Evolutionary conservation across 345 rosid species (phyloP).

Genomic region (Eucalyptus cloeziana): DNA sequence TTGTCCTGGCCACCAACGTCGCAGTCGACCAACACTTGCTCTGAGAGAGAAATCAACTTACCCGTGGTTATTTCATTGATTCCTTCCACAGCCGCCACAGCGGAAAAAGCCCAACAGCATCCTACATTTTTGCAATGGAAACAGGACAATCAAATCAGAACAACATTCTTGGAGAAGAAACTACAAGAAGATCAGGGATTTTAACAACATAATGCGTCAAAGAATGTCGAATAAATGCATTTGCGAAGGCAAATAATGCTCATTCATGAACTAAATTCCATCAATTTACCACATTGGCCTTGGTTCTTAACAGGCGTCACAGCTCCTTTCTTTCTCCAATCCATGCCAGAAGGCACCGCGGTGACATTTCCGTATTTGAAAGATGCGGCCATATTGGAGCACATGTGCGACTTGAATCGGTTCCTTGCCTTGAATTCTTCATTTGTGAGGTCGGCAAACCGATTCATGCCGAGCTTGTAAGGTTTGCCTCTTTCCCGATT

Average conservation of each 20-base stretch:
- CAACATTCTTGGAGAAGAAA: neutral
- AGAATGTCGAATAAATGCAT: neutral
- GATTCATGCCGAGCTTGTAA: conserved; percentile 28
- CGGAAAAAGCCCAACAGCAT: conserved; percentile 34
- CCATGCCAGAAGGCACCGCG: conserved; percentile 11
- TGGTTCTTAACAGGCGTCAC: conserved; percentile 42
- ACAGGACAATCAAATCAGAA: neutral
- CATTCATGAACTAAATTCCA: neutral
- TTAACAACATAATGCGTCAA: neutral
- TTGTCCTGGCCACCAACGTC: conserved; percentile 18
- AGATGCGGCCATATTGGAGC: neutral
- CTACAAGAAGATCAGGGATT: neutral
- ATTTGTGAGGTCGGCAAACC: conserved; percentile 30
- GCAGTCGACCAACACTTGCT: conserved; percentile 34
- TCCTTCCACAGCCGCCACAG: conserved; percentile 37
- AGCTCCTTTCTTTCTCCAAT: conserved; percentile 46
- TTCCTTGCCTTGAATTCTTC: conserved; percentile 27
- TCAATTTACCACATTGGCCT: conserved; percentile 34
- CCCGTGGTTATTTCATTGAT: conserved; percentile 8
- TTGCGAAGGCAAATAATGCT: neutral
- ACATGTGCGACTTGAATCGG: conserved; percentile 18
- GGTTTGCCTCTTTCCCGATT: conserved; percentile 14
- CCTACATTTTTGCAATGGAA: neutral
- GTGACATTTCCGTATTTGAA: conserved; percentile 23
- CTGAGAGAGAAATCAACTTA: conserved; percentile 15